Base-by-base conservation (phyloP, 768 basidiomycete genomes). In the Paxillus ammoniavirescens region DNA sequence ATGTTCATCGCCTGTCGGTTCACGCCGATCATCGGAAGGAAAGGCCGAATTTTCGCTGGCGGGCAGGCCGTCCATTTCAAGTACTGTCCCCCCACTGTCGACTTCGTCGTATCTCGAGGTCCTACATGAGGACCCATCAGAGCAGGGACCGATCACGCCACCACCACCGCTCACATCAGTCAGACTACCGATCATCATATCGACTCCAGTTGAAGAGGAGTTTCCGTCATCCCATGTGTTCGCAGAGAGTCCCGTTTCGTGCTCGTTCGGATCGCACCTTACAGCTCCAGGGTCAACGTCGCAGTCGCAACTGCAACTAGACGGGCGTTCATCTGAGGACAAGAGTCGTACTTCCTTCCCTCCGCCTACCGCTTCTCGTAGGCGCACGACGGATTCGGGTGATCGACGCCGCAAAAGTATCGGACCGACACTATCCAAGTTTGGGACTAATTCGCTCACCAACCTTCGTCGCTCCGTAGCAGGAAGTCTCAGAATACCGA, bases 381-480 rank as follows among this genome's bases (percentile, higher is more conserved):
- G 57, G 23, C 65, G 57, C n/a, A 59, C 65, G 12, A 58, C 21
- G 1, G 61, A 61, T n/a, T 60, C 65, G 4, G 33, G 42, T 23
- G 55, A 57, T 31, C 61, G 62, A 42, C 49, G 53, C 12, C 57
- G 53, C 44, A 56, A 13, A 37, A 18, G 13, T 0, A 31, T 50
- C 0, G 49, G 56, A 15, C 30, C 54, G 3, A 33, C 64, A 0
- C 53, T 71, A 1, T 65, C 70, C 13, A 66, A 55, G 23, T 59
- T 75, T 4, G 65, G 75, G 8, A 64, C 74, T 4, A 62, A 66
- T 12, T 78, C 78, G 5, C 60, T 80, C 33, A 65, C 68, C 43
- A 80, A 76, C 60, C 65, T 82, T 15, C 75, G 78, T 26, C 76
- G 79, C 41, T 75, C 78, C 0, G 64, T 78, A 4, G 67, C 73